These are phyloP conservation scores for Pleurotus pulmonarius DNA, from an alignment of 768 basidiomycete species.

Conservation along the genomic window DNA sequence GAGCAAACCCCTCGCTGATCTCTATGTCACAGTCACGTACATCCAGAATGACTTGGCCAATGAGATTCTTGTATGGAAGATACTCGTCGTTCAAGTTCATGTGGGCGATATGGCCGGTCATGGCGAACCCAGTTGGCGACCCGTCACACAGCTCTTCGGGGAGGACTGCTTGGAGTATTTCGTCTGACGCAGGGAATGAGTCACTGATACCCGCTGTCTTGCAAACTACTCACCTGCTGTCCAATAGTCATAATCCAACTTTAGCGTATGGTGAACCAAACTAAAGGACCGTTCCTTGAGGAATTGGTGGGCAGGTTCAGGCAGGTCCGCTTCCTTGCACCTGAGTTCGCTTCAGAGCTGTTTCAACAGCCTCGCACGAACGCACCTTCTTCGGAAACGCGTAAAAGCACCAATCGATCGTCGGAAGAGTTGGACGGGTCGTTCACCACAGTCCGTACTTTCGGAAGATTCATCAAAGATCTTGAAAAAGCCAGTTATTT, in stretches of 20 bases:
- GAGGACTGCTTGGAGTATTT: constrained; percentile 78
- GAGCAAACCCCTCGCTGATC: background rate
- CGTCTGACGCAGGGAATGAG: constrained; percentile 46
- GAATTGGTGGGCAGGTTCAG: constrained; percentile 49
- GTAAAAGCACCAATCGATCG: constrained; percentile 64
- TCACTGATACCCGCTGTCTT: background rate
- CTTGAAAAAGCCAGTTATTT: constrained; percentile 28
- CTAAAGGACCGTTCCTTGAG: constrained; percentile 53
- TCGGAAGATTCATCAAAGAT: constrained; percentile 64
- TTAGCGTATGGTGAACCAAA: constrained; percentile 54
- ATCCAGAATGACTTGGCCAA: constrained; percentile 90
- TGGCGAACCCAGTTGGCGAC: constrained; percentile 83
- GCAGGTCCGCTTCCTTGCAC: constrained; percentile 66
- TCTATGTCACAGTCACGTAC: constrained; percentile 46
- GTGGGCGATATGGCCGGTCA: constrained; percentile 91
- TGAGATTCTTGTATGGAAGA: constrained; percentile 84
- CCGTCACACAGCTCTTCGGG: constrained; percentile 76
- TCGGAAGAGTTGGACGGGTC: constrained; percentile 46
- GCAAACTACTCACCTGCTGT: constrained; percentile 53
- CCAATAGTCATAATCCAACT: constrained; percentile 87
- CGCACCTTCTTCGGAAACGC: constrained; percentile 58
- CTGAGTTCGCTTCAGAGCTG: constrained; percentile 15
- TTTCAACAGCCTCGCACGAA: constrained; percentile 8
- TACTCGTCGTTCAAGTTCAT: constrained; percentile 89
- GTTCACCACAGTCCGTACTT: constrained; percentile 53